Base-by-base conservation (phyloP, 208 protist genomes). In the Trypanosoma boissoni region DNA sequence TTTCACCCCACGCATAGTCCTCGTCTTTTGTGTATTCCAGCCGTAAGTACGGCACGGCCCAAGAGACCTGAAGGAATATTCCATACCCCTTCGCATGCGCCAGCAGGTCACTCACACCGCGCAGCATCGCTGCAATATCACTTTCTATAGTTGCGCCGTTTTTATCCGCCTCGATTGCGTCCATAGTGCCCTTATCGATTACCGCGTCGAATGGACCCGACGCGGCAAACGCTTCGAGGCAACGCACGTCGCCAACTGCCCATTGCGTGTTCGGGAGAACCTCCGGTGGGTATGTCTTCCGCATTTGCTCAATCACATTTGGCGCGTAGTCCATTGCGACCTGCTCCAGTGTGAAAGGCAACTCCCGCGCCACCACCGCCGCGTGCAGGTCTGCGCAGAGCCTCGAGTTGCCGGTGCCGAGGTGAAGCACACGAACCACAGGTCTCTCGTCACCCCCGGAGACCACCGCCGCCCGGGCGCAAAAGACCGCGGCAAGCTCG, bases 101-200 rank as follows among this genome's bases (percentile, higher is more conserved):
- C 34, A 92, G 58, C 24, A 81, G 85, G 23, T 41, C 49, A 62
- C 74, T 84, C 10, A 89, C 82, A 31, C 91, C 72, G 16, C 31
- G 36, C 6, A 94, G 72, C 87, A 94, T 91, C 9, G 43, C 48
- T n/a, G 68, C 64, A 39, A 94, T 72, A 49, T 92, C 74, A 5
- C 74, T 74, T 5, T 83, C 68, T 64, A 76, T 77, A n/a, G 45
- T 54, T 0, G 63, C 43, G 29, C 67, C 76, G 0, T 53, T 42
- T 23, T 85, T 83, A 55, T 81, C 79, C 3, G 82, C 75, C 59
- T 94, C 82, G 44, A 94, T 54, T 2, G 84, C 82, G 56, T 94
- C 88, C 88, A 94, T 92, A 53, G 82, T 92, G 18, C 81, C 84
- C 71, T 91, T 94, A 45, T 94, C 88, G 23, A 94, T 50, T 16